phyloP scores from a whole-genome alignment of 495 filamentous ascomycete genomes.

The Tetracladium marchalianum region DNA sequence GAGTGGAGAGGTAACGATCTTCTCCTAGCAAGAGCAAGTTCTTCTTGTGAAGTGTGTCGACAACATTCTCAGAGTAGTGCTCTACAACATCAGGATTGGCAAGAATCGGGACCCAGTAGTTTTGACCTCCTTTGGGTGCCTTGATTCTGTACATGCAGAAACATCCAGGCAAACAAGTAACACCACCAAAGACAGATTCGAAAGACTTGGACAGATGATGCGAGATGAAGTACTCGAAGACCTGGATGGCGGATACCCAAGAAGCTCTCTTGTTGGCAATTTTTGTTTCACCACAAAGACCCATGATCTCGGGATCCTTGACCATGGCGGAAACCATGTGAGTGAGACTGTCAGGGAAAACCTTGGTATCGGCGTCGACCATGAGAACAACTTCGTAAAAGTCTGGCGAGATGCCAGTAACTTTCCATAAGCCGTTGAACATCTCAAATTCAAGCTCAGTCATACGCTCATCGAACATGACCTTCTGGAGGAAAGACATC shows the following conservation, averaged over 20 bases:
- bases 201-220: conserved; percentile 96
- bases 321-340: conserved; percentile 99
- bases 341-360: conserved; percentile 95
- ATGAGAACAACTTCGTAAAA: conserved; percentile 96
- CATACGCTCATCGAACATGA: conserved; percentile 99
- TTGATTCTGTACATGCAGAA: conserved; percentile 99
- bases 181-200: conserved; percentile 94
- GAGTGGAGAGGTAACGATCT: conserved; percentile 91
- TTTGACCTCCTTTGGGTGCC: conserved; percentile 93
- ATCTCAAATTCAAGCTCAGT: conserved; percentile 99
- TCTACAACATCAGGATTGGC: conserved; percentile 98
- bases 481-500: conserved; percentile 99
- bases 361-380: conserved; percentile 98
- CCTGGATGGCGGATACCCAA: conserved; percentile 98
- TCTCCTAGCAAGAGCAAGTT: conserved; percentile 92
- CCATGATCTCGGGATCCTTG: conserved; percentile 98
- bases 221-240: conserved; percentile 99
- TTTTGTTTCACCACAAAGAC: conserved; percentile 97
- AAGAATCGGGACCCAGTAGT: conserved; percentile 98
- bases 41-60: conserved; percentile 98
- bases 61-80: conserved; percentile 98
- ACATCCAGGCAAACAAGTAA: conserved; percentile 96
- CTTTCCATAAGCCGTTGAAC: conserved; percentile 98
- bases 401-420: conserved; percentile 94
- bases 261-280: conserved; percentile 94